Percentiles rank a stretch among this genome's conserved stretches.
These are phyloP conservation scores for Phylloporus sp. DNA, from an alignment of 768 basidiomycete genomes.

Conservation along the genomic window DNA sequence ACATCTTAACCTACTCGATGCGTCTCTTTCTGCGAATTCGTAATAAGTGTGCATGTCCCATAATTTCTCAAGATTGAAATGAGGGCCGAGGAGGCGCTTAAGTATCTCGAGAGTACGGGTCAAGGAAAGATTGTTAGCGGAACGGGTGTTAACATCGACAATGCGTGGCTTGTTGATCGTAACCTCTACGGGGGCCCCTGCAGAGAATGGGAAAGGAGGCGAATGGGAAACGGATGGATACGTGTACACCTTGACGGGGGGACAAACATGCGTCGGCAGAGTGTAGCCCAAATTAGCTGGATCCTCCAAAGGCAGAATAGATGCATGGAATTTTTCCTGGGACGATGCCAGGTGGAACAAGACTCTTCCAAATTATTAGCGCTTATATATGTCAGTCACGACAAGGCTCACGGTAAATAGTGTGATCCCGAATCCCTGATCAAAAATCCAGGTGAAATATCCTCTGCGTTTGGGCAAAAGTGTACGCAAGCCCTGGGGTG, in stretches of 20 bases:
- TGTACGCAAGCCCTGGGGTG: constrained; percentile 32
- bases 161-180: constrained; percentile 15
- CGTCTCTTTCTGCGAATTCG: constrained; percentile 38
- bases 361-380: constrained; percentile 23
- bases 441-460: constrained; percentile 25
- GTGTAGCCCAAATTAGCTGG: constrained; percentile 16
- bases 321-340: constrained; percentile 33
- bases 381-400: neutral
- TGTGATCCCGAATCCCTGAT: constrained; percentile 19
- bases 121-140: constrained; percentile 36
- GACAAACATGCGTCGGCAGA: constrained; percentile 22
- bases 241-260: constrained; percentile 29
- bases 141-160: constrained; percentile 32
- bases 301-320: constrained; percentile 25
- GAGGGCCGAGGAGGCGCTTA: constrained; percentile 36
- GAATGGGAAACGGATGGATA: constrained; percentile 34
- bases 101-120: constrained; percentile 36
- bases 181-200: constrained; percentile 28
- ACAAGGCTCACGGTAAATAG: constrained; percentile 26
- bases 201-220: constrained; percentile 37
- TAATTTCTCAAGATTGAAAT: constrained; percentile 40
- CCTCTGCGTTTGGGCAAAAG: constrained; percentile 29
- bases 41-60: constrained; percentile 46
- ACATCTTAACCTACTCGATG: constrained; percentile 29
- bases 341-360: constrained; percentile 33